Evolutionary conservation across 257 asterid genomes (phyloP).

Genomic region (Solanum lycopersicoides): DNA sequence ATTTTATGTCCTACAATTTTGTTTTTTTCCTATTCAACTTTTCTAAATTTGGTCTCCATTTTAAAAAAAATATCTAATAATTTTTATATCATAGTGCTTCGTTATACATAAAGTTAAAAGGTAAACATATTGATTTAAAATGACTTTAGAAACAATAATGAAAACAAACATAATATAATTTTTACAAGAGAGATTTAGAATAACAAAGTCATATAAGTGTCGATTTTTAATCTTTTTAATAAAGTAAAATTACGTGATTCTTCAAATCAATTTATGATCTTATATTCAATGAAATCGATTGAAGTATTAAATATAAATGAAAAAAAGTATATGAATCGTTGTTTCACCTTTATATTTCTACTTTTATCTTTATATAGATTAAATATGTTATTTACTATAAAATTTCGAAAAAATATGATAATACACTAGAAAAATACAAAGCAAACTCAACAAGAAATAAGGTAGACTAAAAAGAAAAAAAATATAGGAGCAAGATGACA

Average conservation of each 20-base stretch:
- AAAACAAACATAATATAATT: neutral
- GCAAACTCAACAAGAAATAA: neutral
- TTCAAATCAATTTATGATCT: too few species aligned
- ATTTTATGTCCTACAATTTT: neutral
- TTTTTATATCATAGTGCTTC: neutral
- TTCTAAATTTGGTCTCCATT: neutral
- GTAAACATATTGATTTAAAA: neutral
- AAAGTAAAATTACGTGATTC: neutral
- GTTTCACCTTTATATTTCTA: too few species aligned
- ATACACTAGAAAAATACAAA: neutral
- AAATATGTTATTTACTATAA: too few species aligned
- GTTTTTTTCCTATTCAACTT: neutral
- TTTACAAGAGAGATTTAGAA: too few species aligned
- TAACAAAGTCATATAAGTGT: neutral
- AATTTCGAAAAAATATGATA: too few species aligned
- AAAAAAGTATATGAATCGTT: fast-evolving
- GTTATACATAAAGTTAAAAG: neutral
- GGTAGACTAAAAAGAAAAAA: neutral
- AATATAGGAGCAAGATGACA: neutral
- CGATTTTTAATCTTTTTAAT: neutral
- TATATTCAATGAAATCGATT: too few species aligned
- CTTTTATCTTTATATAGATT: too few species aligned
- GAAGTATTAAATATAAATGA: too few species aligned
- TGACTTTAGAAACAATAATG: neutral
- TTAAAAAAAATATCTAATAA: too few species aligned